phyloP scores from a whole-genome alignment of 2,329 filamentous ascomycete species.

The Leptodontidium sp. region DNA sequence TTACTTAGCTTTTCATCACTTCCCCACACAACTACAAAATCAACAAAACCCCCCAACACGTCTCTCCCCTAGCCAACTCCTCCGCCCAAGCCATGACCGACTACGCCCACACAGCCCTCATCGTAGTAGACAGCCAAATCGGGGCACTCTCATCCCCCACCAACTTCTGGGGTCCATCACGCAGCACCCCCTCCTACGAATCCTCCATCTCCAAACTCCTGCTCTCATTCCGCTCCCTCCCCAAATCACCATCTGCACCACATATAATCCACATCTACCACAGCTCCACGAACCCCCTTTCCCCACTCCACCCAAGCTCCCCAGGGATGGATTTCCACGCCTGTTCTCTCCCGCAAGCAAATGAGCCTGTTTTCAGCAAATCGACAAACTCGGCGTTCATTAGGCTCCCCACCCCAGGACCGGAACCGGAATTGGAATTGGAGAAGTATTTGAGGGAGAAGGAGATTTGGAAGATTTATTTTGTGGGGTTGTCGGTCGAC shows the following conservation, averaged over 20 bases:
- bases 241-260: not conserved
- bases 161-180: slow-evolving; percentile 12
- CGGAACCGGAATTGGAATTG: no score
- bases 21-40: no score
- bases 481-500: slow-evolving; percentile 19
- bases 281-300: slow-evolving; percentile 13
- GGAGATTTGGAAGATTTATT: slow-evolving; percentile 22
- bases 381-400: slow-evolving; percentile 21
- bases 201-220: slow-evolving; percentile 2
- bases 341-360: not conserved
- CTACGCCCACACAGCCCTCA: slow-evolving; percentile 21
- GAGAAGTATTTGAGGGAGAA: not conserved
- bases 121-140: slow-evolving; percentile 24
- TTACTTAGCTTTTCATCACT: no score
- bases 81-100: not conserved
- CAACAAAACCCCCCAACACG: no score
- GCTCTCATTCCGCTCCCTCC: slow-evolving; percentile 10
- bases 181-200: slow-evolving; percentile 23
- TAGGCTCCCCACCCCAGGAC: not conserved
- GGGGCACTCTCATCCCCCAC: slow-evolving; percentile 6
- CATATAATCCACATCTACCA: slow-evolving; percentile 22
- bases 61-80: no score
- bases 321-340: not conserved
- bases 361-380: slow-evolving; percentile 17
- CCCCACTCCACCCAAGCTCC: slow-evolving; percentile 6